phyloP scores from a whole-genome alignment of 2,329 filamentous ascomycete genomes.

The Chlorencoelia australis region DNA sequence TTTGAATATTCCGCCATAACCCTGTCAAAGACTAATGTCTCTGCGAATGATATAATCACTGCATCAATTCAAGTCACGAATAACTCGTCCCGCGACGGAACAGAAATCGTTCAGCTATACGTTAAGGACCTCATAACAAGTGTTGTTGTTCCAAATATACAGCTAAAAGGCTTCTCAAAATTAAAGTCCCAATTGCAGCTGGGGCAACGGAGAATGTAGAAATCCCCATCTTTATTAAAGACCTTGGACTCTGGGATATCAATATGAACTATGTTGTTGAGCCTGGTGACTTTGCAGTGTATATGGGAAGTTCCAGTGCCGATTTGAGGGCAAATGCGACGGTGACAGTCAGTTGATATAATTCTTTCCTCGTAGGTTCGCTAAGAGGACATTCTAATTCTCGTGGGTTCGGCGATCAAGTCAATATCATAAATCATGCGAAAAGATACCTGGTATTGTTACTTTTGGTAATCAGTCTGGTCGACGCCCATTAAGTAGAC shows the following conservation, averaged over 20 bases:
- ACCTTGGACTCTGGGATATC: constrained; percentile 64
- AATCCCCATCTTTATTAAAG: constrained; percentile 51
- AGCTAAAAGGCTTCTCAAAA: constrained; percentile 64
- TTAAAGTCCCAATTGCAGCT: constrained; percentile 47
- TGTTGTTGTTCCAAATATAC: constrained; percentile 56
- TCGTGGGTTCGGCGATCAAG: too few relatives aligned
- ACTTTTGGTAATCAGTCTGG: too few relatives aligned
- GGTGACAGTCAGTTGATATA: constrained; percentile 41
- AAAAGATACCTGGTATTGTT: too few relatives aligned
- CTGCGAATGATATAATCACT: constrained; percentile 38
- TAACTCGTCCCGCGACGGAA: constrained; percentile 41
- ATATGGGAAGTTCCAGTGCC: constrained; percentile 49
- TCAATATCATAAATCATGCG: too few relatives aligned
- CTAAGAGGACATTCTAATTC: too few relatives aligned
- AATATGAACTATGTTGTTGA: constrained; percentile 66
- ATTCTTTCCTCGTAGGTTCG: too few relatives aligned
- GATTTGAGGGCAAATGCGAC: constrained; percentile 47
- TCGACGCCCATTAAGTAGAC: too few relatives aligned
- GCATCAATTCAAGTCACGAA: constrained; percentile 49
- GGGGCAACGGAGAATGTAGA: constrained; percentile 44
- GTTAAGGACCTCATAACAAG: constrained; percentile 38
- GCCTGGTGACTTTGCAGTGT: constrained; percentile 54
- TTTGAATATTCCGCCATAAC: constrained; percentile 44
- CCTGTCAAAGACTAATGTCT: constrained; percentile 29
- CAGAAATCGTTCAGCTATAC: constrained; percentile 48